Conservation (phyloP, 2,329 filamentous ascomycete genomes). For the Aureobasidium sp. region DNA sequence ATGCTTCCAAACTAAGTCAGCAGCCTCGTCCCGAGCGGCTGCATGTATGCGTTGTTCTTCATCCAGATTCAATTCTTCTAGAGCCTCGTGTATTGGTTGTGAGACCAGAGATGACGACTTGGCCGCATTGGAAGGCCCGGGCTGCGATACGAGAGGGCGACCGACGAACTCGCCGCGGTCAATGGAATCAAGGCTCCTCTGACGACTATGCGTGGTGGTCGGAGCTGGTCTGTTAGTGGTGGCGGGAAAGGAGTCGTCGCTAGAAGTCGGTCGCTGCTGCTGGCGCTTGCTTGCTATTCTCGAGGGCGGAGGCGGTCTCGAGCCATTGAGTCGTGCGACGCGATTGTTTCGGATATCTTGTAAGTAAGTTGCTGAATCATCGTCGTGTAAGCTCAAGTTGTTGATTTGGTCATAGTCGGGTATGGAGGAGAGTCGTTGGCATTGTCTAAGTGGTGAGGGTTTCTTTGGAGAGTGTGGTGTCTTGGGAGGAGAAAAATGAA, state of each 20-base stretch:
- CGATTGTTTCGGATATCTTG: slow-evolving; percentile 63
- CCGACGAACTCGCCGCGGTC: slow-evolving; percentile 25
- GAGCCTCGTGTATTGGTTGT: slow-evolving; percentile 60
- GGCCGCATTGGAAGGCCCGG: not conserved
- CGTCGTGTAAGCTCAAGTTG: slow-evolving; percentile 21
- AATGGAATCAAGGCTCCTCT: slow-evolving; percentile 10
- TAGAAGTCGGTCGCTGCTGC: slow-evolving; percentile 24
- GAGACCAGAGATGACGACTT: slow-evolving; percentile 30
- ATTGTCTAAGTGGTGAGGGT: slow-evolving; percentile 18
- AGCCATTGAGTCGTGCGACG: slow-evolving; percentile 61
- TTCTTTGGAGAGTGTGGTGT: slow-evolving; percentile 11
- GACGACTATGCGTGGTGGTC: not conserved
- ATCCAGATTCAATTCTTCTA: slow-evolving; percentile 65
- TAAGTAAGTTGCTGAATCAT: slow-evolving; percentile 58
- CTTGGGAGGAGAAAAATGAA: slow-evolving; percentile 19
- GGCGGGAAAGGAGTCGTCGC: slow-evolving; percentile 4
- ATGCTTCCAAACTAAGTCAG: slow-evolving; percentile 72
- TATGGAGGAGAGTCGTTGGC: slow-evolving; percentile 17
- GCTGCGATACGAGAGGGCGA: slow-evolving; percentile 24
- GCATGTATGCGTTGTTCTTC: slow-evolving; percentile 59
- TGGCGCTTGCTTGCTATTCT: slow-evolving; percentile 27
- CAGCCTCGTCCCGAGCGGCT: slow-evolving; percentile 68
- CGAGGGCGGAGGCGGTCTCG: slow-evolving; percentile 56
- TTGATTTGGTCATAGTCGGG: slow-evolving; percentile 20
- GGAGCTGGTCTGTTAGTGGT: not conserved